Evolutionary conservation across 257 asterid genomes (phyloP).

Genomic region (Solanum tarijense): DNA sequence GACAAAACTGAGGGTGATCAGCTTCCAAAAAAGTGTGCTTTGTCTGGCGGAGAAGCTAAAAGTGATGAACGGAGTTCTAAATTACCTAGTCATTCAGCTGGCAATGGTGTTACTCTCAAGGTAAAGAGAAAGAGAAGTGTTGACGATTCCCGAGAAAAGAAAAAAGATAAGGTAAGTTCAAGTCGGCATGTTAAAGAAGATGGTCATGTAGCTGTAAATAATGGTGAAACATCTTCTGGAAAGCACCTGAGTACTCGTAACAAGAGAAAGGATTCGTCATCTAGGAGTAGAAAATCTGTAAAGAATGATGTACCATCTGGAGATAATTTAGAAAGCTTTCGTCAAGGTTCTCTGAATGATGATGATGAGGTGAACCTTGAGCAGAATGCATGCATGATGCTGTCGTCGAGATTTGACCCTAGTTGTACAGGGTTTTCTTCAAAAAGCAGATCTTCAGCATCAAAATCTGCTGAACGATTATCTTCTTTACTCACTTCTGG

Average conservation of each 20-base stretch:
- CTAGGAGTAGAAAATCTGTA: constrained; percentile 18
- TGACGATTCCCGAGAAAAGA: constrained; percentile 25
- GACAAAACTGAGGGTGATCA: constrained; percentile 16
- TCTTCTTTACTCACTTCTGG: constrained; percentile 42
- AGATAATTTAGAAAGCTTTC: constrained; percentile 29
- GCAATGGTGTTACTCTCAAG: constrained; percentile 22
- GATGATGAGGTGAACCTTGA: constrained; percentile 97
- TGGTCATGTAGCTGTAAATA: constrained; percentile 17
- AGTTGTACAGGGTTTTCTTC: constrained; percentile 78
- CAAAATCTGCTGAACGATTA: constrained; percentile 31
- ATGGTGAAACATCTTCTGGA: constrained; percentile 24
- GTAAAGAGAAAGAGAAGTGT: constrained; percentile 27
- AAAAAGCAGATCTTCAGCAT: constrained; percentile 33
- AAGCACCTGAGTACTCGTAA: constrained; percentile 31
- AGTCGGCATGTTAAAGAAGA: constrained; percentile 22
- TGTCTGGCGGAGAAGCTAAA: constrained; percentile 17
- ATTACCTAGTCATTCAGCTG: constrained; percentile 16
- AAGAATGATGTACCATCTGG: constrained; percentile 41
- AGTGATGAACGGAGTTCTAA: constrained; percentile 19
- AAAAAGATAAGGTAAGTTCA: constrained; percentile 19
- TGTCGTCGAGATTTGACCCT: constrained; percentile 96
- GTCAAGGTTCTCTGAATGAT: constrained; percentile 49
- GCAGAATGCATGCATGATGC: constrained; percentile 96
- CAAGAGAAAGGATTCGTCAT: constrained; percentile 38
- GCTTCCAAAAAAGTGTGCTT: background rate